Conservation (phyloP, 208 protist genomes). For the Trypanosoma caninum region DNA sequence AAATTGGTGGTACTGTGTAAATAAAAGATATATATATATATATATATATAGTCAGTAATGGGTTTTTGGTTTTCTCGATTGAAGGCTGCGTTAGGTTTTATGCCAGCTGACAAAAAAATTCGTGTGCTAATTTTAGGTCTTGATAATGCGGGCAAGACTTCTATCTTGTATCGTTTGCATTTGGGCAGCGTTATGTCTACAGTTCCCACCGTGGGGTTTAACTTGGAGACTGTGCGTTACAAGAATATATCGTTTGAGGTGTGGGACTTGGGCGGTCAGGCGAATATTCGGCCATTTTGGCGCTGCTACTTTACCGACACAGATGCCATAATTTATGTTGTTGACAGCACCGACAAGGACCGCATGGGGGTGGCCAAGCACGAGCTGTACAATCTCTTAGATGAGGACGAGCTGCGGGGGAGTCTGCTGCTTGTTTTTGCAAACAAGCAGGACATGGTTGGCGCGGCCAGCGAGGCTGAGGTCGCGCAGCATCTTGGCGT, state of each 20-base stretch:
- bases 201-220: slow-evolving; percentile 97
- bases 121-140: slow-evolving; percentile 94
- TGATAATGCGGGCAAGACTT: slow-evolving; percentile 97
- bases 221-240: slow-evolving; percentile 97
- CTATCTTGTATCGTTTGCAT: slow-evolving; percentile 98
- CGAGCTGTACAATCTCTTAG: slow-evolving; percentile 80
- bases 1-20: not conserved
- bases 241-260: slow-evolving; percentile 98
- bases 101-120: slow-evolving; percentile 86
- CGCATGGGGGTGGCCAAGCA: slow-evolving; percentile 89
- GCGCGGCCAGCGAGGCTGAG: slow-evolving; percentile 60
- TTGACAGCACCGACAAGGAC: slow-evolving; percentile 92
- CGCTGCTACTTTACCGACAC: slow-evolving; percentile 97
- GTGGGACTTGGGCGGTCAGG: slow-evolving; percentile 97
- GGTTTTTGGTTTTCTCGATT: slow-evolving; percentile 55
- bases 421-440: slow-evolving; percentile 93
- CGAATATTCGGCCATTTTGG: slow-evolving; percentile 96
- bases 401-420: slow-evolving; percentile 86
- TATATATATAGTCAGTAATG: too few relatives aligned
- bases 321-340: slow-evolving; percentile 92
- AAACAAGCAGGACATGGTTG: slow-evolving; percentile 95
- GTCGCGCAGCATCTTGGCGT: slow-evolving; percentile 78
- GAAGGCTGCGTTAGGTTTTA: slow-evolving; percentile 41
- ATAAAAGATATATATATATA: not conserved
- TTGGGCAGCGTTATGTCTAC: slow-evolving; percentile 96